These are phyloP conservation scores for Trichophyton rubrum DNA, from an alignment of 2,329 filamentous ascomycete genomes.

Conservation along the genomic window DNA sequence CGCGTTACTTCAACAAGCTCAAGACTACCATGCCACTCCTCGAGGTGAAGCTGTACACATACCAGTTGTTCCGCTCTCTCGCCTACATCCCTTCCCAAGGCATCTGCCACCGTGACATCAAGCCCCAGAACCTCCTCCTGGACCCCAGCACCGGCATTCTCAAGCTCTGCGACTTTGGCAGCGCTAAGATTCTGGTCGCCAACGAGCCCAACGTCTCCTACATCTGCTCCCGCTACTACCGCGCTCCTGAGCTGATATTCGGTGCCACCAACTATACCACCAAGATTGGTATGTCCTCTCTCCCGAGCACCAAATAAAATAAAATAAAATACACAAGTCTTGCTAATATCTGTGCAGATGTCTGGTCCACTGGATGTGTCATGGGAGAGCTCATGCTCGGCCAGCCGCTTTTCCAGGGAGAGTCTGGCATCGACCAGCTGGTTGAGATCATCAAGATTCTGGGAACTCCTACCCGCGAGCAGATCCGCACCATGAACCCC, in stretches of 20 bases:
- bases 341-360: slow-evolving; percentile 49
- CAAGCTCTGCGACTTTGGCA: slow-evolving; percentile 98
- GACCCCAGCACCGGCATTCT: slow-evolving; percentile 83
- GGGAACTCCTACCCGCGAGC: slow-evolving; percentile 89
- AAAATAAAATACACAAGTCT: not conserved
- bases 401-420: slow-evolving; percentile 92
- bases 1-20: slow-evolving; percentile 99
- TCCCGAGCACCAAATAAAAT: not conserved
- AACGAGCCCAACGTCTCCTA: slow-evolving; percentile 99
- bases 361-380: slow-evolving; percentile 98
- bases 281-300: slow-evolving; percentile 71
- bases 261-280: slow-evolving; percentile 99
- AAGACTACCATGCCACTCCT: slow-evolving; percentile 99
- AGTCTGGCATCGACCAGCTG: slow-evolving; percentile 95
- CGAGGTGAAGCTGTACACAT: slow-evolving; percentile 98
- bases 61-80: slow-evolving; percentile 95
- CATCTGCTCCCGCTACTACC: slow-evolving; percentile 98
- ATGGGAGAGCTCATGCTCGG: slow-evolving; percentile 99
- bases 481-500: slow-evolving; percentile 99
- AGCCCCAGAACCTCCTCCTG: slow-evolving; percentile 91
- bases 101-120: slow-evolving; percentile 98
- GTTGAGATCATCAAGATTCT: slow-evolving; percentile 99
- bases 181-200: slow-evolving; percentile 94
- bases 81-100: slow-evolving; percentile 99
- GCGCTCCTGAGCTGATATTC: slow-evolving; percentile 94